Evolutionary conservation across 345 rosid species (phyloP).

Genomic region (Corymbia maculata): DNA sequence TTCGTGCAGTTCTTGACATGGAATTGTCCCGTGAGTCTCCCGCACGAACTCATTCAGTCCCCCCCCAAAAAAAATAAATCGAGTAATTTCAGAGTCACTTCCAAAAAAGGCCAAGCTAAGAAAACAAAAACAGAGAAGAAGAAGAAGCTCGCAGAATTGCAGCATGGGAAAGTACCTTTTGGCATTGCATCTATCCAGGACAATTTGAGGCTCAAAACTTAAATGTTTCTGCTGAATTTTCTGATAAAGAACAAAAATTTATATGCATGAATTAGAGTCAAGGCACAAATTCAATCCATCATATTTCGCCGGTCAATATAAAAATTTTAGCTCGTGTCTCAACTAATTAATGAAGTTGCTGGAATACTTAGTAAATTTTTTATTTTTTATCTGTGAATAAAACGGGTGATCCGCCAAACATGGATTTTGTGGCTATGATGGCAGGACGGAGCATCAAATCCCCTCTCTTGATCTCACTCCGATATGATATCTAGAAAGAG

Average conservation of each 20-base stretch:
- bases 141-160: background rate
- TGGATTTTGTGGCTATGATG: background rate
- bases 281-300: accelerated
- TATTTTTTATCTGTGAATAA: accelerated
- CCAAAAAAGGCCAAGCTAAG: background rate
- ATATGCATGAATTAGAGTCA: accelerated
- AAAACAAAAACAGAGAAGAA: background rate
- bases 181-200: background rate
- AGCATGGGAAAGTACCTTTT: background rate
- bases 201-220: background rate
- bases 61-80: background rate
- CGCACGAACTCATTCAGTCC: background rate
- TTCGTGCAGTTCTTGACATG: background rate
- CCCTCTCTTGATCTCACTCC: background rate
- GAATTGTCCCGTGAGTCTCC: background rate
- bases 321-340: background rate
- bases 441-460: background rate
- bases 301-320: background rate
- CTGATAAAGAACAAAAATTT: background rate
- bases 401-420: background rate
- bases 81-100: background rate
- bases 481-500: background rate
- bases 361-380: background rate
- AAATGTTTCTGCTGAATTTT: background rate
- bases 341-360: accelerated